Percentiles rank a stretch among this genome's conserved stretches.
Conservation (phyloP, 768 basidiomycete genomes). For the Tephrocybe sp. region DNA sequence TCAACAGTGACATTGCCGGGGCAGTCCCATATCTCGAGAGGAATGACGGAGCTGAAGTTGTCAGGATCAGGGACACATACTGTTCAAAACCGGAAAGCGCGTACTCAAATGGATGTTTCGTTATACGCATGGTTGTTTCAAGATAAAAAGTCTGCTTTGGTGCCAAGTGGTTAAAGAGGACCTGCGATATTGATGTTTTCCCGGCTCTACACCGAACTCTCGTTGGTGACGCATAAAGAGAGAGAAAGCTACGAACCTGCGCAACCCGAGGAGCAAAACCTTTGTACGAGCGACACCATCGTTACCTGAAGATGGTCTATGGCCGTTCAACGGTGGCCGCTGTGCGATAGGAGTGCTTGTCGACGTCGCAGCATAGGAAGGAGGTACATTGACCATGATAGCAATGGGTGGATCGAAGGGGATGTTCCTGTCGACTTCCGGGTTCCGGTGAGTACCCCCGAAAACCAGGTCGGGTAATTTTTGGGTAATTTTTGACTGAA, state of each 20-base stretch:
- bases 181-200: slow-evolving; percentile 89
- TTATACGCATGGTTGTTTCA: slow-evolving; percentile 79
- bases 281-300: slow-evolving; percentile 52
- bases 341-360: slow-evolving; percentile 23
- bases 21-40: slow-evolving; percentile 94
- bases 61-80: slow-evolving; percentile 1
- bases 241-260: slow-evolving; percentile 44
- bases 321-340: slow-evolving; percentile 29
- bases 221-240: slow-evolving; percentile 4
- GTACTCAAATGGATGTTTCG: slow-evolving; percentile 80
- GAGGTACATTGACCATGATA: slow-evolving; percentile 22
- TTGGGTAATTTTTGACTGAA: no score
- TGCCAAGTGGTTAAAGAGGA: slow-evolving; percentile 83
- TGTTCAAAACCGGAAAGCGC: slow-evolving; percentile 26
- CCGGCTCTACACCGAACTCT: slow-evolving; percentile 62
- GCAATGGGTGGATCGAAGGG: slow-evolving; percentile 7
- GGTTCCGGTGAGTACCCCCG: slow-evolving; percentile 13
- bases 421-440: slow-evolving; percentile 7
- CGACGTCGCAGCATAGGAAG: slow-evolving; percentile 34
- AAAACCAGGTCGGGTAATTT: no score
- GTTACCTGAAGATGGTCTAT: slow-evolving; percentile 16
- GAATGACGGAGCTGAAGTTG: slow-evolving; percentile 75
- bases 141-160: slow-evolving; percentile 89
- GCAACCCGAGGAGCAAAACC: slow-evolving; percentile 70
- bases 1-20: slow-evolving; percentile 84